Conservation (phyloP, 2,329 filamentous ascomycete species). For the Eurotiales sp. region DNA sequence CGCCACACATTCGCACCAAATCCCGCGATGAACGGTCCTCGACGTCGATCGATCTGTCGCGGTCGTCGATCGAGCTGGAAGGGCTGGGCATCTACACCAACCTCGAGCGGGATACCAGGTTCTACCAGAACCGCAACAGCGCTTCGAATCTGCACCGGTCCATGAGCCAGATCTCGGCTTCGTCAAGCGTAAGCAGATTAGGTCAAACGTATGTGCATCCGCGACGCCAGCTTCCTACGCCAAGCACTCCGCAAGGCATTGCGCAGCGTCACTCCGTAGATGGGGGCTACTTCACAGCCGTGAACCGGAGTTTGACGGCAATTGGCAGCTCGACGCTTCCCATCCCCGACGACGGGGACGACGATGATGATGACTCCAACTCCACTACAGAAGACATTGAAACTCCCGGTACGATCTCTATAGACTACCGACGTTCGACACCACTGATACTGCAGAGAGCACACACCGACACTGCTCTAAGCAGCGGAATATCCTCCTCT, state of each 20-base stretch:
- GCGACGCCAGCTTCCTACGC: conserved; percentile 53
- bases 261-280: conserved; percentile 48
- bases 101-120: conserved; percentile 26
- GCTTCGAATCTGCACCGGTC: conserved; percentile 50
- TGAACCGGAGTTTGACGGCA: conserved; percentile 9
- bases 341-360: conserved; percentile 43
- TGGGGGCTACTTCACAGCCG: conserved; percentile 8
- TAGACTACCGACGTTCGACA: conserved; percentile 22
- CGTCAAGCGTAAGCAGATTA: conserved; percentile 48
- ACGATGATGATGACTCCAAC: conserved; percentile 42
- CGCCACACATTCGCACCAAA: conserved; percentile 53
- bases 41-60: conserved; percentile 52
- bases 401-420: conserved; percentile 17
- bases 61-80: conserved; percentile 54
- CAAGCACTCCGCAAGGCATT: conserved; percentile 50
- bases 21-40: conserved; percentile 47
- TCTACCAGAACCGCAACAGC: conserved; percentile 38
- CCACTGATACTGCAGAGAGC: conserved; percentile 8
- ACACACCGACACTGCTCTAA: conserved; percentile 9
- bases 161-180: conserved; percentile 50
- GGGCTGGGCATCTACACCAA: conserved; percentile 52
- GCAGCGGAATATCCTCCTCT: conserved; percentile 6
- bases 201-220: conserved; percentile 53
- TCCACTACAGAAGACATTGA: conserved; percentile 47
- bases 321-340: conserved; percentile 3